These are phyloP conservation scores for Epicoccum nigrum DNA, from an alignment of 2,329 filamentous ascomycete species.

Conservation along the genomic window DNA sequence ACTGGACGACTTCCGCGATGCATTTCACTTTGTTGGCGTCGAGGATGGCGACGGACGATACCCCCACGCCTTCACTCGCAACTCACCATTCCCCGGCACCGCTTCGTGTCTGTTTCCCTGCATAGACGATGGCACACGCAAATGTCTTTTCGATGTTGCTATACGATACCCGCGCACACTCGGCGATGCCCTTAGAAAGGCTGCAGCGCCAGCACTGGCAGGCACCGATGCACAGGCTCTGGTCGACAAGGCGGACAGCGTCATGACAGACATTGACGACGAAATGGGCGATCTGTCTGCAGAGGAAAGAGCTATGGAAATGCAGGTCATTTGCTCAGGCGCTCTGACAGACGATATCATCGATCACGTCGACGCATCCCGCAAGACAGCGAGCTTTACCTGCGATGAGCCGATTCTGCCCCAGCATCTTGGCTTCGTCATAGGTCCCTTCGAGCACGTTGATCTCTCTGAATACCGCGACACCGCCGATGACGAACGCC, in stretches of 20 bases:
- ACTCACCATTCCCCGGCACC: conserved; percentile 76
- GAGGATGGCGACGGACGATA: conserved; percentile 80
- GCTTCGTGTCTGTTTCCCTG: conserved; percentile 92
- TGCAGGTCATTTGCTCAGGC: conserved; percentile 89
- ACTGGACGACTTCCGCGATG: conserved; percentile 78
- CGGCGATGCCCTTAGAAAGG: conserved; percentile 69
- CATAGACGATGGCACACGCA: conserved; percentile 80
- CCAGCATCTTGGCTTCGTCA: conserved; percentile 89
- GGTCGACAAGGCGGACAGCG: conserved; percentile 39
- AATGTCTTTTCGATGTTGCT: conserved; percentile 86
- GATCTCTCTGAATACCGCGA: conserved; percentile 88
- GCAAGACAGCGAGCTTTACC: conserved; percentile 87
- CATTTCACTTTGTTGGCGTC: conserved; percentile 88
- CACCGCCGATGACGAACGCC: conserved; percentile 87
- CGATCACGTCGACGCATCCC: conserved; percentile 76
- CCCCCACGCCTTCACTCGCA: conserved; percentile 89
- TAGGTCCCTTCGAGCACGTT: conserved; percentile 93
- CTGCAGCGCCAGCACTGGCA: conserved; percentile 31
- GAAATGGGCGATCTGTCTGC: conserved; percentile 61
- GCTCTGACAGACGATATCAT: conserved; percentile 82
- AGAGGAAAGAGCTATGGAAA: conserved; percentile 85
- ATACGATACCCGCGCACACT: conserved; percentile 86
- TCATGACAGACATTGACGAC: conserved; percentile 43
- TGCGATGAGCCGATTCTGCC: conserved; percentile 72
- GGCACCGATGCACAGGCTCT: conserved; percentile 20